These are phyloP conservation scores for Vachellia pachyceras DNA, from an alignment of 306 rosid species.

Conservation along the genomic window DNA sequence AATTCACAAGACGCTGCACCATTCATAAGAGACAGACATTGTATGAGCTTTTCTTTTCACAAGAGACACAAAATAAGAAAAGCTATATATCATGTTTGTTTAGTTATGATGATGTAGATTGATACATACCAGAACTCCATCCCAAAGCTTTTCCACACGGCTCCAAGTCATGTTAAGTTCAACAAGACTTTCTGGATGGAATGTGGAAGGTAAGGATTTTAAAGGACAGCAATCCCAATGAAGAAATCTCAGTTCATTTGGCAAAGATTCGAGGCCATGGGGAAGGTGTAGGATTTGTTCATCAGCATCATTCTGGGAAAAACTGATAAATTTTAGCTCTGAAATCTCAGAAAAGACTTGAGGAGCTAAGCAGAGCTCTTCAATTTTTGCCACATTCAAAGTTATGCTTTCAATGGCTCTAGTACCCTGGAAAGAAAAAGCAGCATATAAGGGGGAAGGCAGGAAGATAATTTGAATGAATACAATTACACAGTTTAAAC, in stretches of 20 bases:
- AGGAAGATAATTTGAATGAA: background rate
- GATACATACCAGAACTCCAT: background rate
- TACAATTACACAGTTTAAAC: background rate
- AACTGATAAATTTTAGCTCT: background rate
- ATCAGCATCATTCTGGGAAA: background rate
- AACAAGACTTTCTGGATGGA: background rate
- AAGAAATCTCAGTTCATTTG: constrained; percentile 1
- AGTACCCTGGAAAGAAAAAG: background rate
- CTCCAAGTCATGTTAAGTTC: background rate
- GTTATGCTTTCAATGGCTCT: constrained; percentile 12
- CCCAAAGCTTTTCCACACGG: constrained; percentile 2
- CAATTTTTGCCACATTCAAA: background rate
- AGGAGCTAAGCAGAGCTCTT: background rate
- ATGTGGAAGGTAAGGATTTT: background rate
- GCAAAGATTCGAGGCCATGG: constrained; percentile 2
- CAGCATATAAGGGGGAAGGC: background rate
- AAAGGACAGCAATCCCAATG: constrained; percentile 2
- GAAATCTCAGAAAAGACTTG: background rate
- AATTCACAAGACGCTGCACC: constrained; percentile 8
- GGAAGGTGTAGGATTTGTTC: background rate
- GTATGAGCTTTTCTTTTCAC: background rate
- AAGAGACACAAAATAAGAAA: background rate
- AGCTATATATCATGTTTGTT: background rate
- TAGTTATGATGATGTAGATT: background rate
- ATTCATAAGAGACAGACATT: background rate